Base-by-base conservation (phyloP, 345 rosid species). In the Arabidopsis arenosa region DNA sequence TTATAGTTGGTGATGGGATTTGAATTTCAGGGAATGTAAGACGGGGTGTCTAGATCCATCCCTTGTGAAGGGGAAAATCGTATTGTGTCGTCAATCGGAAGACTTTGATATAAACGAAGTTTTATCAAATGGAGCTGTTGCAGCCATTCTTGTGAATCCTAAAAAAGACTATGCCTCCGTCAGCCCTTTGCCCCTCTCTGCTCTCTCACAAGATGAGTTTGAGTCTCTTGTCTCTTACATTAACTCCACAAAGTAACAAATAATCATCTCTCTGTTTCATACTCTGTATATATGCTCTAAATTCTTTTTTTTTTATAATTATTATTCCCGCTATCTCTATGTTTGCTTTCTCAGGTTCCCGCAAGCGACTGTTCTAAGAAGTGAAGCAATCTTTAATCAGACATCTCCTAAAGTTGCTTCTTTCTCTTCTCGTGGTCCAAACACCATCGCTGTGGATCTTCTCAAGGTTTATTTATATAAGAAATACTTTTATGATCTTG, bases 351-450 rank as follows among this genome's bases (percentile, higher is more conserved):
- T 41, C 41, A 66, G 78, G 4, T 15, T 49, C 2, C 78, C 83
- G 8, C 13, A 2, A 30, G 81, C 54, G 35, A 26, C 56, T 4
- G 43, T 77, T 18, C 36, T 77, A 48, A 74, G 28, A 65, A 77
- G 63, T 43, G 74, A 74, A 40, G 13, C 35, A 7, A 60, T 69
- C 33, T 66, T 4, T 21, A 71, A 81, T 33, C 43, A 59, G 13
- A 39, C 17, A 15, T 76, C 84, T 26, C 84, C 84, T 15, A 2
- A 8, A 12, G 74, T 81, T 37, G 66, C 74, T 68, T 9, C 56
- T 5, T 81, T 77, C 74, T 81, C 84, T 36, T 73, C 76, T 3
- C 62, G 76, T 1, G 79, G 84, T 1, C 84, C 84, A 21, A 81
- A 70, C 56, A 0, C 0, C 1, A 52, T 81, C 12, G 21, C 36